Evolutionary conservation across 495 filamentous ascomycete genomes (phyloP).

Genomic region (Talaromyces ruber): DNA sequence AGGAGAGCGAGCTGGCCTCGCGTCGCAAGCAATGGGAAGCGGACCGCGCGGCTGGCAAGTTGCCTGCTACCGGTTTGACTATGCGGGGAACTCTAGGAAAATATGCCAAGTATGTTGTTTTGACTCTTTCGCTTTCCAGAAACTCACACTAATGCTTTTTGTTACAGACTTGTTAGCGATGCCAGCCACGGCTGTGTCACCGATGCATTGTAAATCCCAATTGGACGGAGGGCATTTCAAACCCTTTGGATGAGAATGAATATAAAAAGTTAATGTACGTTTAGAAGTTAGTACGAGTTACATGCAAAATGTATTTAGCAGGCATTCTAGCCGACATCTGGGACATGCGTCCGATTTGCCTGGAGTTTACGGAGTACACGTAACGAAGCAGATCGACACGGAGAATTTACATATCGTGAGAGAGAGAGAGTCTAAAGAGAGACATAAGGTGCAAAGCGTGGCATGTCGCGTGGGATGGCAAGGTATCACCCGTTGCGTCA

Average conservation of each 20-base stretch:
- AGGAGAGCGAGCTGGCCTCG: conserved; percentile 51
- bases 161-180: conserved; percentile 46
- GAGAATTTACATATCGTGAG: too few species aligned
- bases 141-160: not conserved
- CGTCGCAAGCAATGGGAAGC: conserved; percentile 55
- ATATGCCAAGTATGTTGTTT: conserved; percentile 51
- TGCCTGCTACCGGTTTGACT: conserved; percentile 27
- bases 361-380: not conserved
- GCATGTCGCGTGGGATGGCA: not conserved
- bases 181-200: conserved; percentile 57
- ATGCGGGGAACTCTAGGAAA: conserved; percentile 85
- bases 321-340: not conserved
- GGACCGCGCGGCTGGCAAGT: conserved; percentile 22
- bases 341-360: not conserved
- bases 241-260: not conserved
- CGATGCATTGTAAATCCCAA: conserved; percentile 20
- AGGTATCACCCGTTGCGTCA: not conserved
- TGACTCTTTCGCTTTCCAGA: not conserved
- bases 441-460: not conserved
- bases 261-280: not conserved
- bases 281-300: not conserved
- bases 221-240: not conserved
- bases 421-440: too few species aligned
- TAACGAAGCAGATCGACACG: too few species aligned
- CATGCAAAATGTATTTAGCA: not conserved